Evolutionary conservation across 2,329 filamentous ascomycete genomes (phyloP).

Genomic region (Pseudogymnoascus sp.): DNA sequence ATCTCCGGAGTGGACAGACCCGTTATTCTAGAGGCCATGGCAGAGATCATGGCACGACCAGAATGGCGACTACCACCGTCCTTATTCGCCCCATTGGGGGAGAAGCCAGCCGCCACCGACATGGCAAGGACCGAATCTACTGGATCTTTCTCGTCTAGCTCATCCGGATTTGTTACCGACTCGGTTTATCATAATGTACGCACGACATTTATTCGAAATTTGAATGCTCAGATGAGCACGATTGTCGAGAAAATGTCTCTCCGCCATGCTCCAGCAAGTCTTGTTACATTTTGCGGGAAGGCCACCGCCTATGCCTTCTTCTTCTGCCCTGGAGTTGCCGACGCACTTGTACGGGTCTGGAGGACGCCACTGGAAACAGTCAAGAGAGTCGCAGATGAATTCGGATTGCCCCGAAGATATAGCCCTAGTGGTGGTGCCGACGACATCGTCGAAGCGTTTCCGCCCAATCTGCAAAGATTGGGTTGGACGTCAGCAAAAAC

Average conservation of each 20-base stretch:
- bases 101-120: conserved; percentile 29
- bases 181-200: conserved; percentile 65
- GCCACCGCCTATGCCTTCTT: conserved; percentile 67
- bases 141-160: conserved; percentile 48
- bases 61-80: conserved; percentile 60
- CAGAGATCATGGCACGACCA: conserved; percentile 60
- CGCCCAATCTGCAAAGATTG: conserved; percentile 46
- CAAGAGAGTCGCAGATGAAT: conserved; percentile 53
- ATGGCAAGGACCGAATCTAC: conserved; percentile 30
- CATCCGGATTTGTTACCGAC: conserved; percentile 59
- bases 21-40: conserved; percentile 59
- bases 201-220: conserved; percentile 61
- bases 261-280: conserved; percentile 43
- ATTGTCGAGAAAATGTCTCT: conserved; percentile 68
- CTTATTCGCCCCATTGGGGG: conserved; percentile 43
- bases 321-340: conserved; percentile 63
- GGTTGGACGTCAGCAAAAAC: conserved; percentile 51
- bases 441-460: conserved; percentile 30
- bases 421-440: conserved; percentile 20
- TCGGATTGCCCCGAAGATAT: conserved; percentile 47
- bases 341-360: conserved; percentile 60
- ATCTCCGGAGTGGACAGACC: conserved; percentile 63
- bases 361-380: conserved; percentile 50
- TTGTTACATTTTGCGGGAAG: conserved; percentile 65
- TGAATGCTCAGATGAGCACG: conserved; percentile 61